Evolutionary conservation across 345 rosid species (phyloP), one percentile per base, ranked within the genome.

Genomic region (Sonneratia caseolaris): DNA sequence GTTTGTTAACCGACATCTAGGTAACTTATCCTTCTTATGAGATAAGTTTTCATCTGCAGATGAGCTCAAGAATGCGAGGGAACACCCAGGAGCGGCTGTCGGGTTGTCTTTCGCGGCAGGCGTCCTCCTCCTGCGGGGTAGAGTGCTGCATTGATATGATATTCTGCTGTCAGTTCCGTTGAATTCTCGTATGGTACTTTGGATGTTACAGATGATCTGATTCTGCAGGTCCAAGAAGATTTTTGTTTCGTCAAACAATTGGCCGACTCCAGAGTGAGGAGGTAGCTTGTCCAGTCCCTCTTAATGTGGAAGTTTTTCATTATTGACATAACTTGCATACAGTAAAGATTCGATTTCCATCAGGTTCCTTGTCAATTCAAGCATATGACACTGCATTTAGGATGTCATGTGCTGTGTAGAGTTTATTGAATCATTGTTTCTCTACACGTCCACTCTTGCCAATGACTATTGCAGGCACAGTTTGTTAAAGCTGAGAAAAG

Each of bases 231-330:
- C 97, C 99, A 37, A 85, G 98, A 82, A 89, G 92, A 81, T 81
- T 95, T 80, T 71, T 95, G 75, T 77, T 89, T 76, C 94, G 88
- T 59, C 78, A 86, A 65, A 95, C 97, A 19, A 79, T 90, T 22
- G 98, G 99, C 43, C 83, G 92, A 59, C 75, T 92, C 70, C 93
- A 81, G 71, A 95, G 92, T 72, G 98, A 95, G 85, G 99, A 95
- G 99, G 99, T 87, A 80, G 66, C 67, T 70, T 71, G 68, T 64
- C 70, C 61, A 22, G 66, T 62, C 69, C 72, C 32, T 42, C 71
- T 49, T 32, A 12, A 37, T 55, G 66, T 68, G 72, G 32, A 57
- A 7, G 2, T 5, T n/a, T 57, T 57, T 57, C 35, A n/a, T 57
- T 22, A 10, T n/a, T 22, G 32, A 9, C 24, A 57, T 22, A 3